Base-by-base conservation (phyloP, 2,329 filamentous ascomycete species). In the Emericellopsis atlantica region DNA sequence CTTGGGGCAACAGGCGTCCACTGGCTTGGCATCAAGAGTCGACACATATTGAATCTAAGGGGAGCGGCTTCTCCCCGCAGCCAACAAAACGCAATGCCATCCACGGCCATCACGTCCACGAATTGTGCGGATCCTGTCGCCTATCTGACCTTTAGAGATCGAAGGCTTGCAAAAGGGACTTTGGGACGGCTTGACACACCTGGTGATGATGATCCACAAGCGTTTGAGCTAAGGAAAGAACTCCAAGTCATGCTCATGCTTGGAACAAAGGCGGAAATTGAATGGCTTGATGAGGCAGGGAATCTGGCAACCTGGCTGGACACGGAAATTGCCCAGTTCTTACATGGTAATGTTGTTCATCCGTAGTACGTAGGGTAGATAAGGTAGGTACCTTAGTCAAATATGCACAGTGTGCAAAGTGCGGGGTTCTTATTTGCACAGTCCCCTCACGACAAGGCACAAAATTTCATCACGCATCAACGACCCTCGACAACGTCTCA, bases 201-300 rank as follows among this genome's bases (percentile, higher is more conserved):
- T 0, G 14, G 47, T 1, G 46, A 46, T 5, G 55, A 61, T 10
- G 45, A 48, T 0, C 55, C 63, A 2, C 60, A 64, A 3, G 40
- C 48, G 0, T 3, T 9, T 6, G 59, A 65, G 6, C 61, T 75
- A 45, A 60, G 61, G 24, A 57, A 58, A 3, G 80, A 88, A 49
- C 49, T 90, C 14, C 84, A 87, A 51, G 49, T 69, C 1, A 88
- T 90, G 83, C 59, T 90, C 16, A 71, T 84, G 62, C 61, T 89
- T 39, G 81, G 82, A 40, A 50, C 79, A 37, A 92, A 90, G 52
- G 81, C 81, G 0, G 85, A 92, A 53, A 84, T 90, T 39, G 83
- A 92, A 51, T 71, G 78, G 15, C 58, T 85, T 6, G 79, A 84
- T 41, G 64, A 72, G 4, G 60, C 59, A 8, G 73, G 74, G 1